These are phyloP conservation scores for Malassezia dermatis DNA, from an alignment of 1,284 basidiomycete genomes.

Conservation along the genomic window DNA sequence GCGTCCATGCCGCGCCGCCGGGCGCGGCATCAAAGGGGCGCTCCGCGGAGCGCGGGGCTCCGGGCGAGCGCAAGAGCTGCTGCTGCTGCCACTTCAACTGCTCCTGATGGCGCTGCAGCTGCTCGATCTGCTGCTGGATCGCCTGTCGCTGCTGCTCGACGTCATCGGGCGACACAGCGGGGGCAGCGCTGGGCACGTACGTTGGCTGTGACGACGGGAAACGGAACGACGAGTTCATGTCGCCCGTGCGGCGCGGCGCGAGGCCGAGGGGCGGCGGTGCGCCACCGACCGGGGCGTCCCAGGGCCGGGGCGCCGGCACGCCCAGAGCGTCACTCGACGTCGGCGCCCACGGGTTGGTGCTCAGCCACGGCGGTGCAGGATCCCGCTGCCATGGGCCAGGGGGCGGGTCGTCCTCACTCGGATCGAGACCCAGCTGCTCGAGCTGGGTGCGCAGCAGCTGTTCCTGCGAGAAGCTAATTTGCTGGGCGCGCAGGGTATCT, in stretches of 20 bases:
- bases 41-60: slow-evolving; percentile 64
- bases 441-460: slow-evolving; percentile 33
- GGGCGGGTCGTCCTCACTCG: slow-evolving; percentile 24
- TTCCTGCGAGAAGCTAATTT: slow-evolving; percentile 21
- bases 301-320: slow-evolving; percentile 17
- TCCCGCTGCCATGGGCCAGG: slow-evolving; percentile 19
- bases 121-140: slow-evolving; percentile 50
- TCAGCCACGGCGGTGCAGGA: slow-evolving; percentile 4
- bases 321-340: background rate
- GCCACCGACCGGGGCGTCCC: slow-evolving; percentile 23
- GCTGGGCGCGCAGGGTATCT: background rate
- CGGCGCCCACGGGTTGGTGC: background rate
- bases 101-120: slow-evolving; percentile 49
- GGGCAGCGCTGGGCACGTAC: slow-evolving; percentile 19
- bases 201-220: slow-evolving; percentile 22
- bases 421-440: slow-evolving; percentile 31
- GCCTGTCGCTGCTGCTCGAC: slow-evolving; percentile 47
- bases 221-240: slow-evolving; percentile 18
- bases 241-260: slow-evolving; percentile 14
- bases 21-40: slow-evolving; percentile 49
- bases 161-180: slow-evolving; percentile 42
- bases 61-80: slow-evolving; percentile 51
- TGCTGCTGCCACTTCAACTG: slow-evolving; percentile 48
- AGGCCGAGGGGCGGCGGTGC: background rate
- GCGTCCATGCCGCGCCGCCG: background rate